Evolutionary conservation across 768 basidiomycete species (phyloP), one percentile per base, ranked within the genome.

Genomic region (Mycena polygramma): DNA sequence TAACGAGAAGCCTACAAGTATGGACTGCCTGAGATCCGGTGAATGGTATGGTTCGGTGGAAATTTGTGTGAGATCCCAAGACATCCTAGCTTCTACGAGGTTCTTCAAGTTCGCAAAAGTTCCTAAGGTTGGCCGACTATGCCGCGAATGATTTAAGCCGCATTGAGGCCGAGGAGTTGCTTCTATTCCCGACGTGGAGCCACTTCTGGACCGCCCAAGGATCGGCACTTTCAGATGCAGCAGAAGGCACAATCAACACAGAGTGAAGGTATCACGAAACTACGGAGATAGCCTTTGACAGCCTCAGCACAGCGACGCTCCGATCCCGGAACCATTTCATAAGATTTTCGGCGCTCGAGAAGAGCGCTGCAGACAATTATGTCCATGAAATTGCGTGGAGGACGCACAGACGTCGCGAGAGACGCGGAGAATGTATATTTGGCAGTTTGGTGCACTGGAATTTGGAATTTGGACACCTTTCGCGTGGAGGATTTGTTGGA

Each of bases 161-260:
- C n/a, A 9, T 35, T 37, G 61, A 24, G 35, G 53, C 54, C 46
- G 67, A 57, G 20, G 10, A 37, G 7, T 6, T 20, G 43, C 46
- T 68, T 51, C 48, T 17, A 55, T 54, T 48, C 11, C 36, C 45
- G 30, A 30, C 48, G 43, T 57, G 68, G 68, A 64, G 67, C 24
- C 30, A 69, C 7, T 64, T 69, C 11, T 51, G 51, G 62, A 30
- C 68, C 68, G 68, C 63, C 57, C 26, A 39, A 58, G 19, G 51
- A 46, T 41, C 24, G 35, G 63, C 24, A 45, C 13, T 64, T 58
- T 17, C 37, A 41, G 45, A 64, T 6, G 30, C 30, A 69, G 51
- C 51, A 57, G 19, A 22, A 63, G 68, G 68, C 9, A 61, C 68
- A 22, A 69, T 69, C 62, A 63, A 30, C 17, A 2, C 45, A 4